Base-by-base conservation (phyloP, 306 rosid genomes). In the Inga leiocalycina region DNA sequence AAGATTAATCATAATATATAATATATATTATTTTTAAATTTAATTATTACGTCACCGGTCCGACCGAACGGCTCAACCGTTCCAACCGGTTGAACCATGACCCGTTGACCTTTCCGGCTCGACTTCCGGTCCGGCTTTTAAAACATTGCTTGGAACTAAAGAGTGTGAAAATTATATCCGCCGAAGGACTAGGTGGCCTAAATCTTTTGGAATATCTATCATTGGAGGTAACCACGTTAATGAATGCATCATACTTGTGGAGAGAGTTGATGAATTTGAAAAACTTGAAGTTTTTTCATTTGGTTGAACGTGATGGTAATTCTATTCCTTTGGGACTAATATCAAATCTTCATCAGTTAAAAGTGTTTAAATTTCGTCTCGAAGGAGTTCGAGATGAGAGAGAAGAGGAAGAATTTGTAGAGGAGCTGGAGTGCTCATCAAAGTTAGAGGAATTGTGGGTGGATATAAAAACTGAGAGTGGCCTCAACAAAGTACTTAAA, bases 121-220 rank as follows among this genome's bases (percentile, higher is more conserved):
- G n/a, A n/a, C n/a, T n/a, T n/a, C n/a, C n/a, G n/a, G n/a, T n/a
- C n/a, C n/a, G n/a, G n/a, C n/a, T n/a, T n/a, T n/a, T n/a, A n/a
- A n/a, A n/a, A n/a, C n/a, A n/a, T 17, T 52, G 10, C n/a, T n/a
- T n/a, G 10, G 8, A 52, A 17, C 59, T 52, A 52, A 0, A 1
- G 5, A 7, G 3, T 1, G 2, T 6, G 59, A 0, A 0, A 5
- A 17, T 5, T 17, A 10, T 17, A 17, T 0, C 22, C 3, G 0
- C 0, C 0, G 4, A 7, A 52, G 59, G 5, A 17, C 5, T 52
- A 16, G 59, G 22, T 5, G 22, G n/a, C n/a, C 15, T 52, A 17
- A 17, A 5, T 17, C 59, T 16, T 52, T 17, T 52, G 10, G 59
- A 52, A 17, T 52, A 52, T 6, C 3, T 17, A 2, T 52, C 59